Percentiles rank a stretch among this genome's conserved stretches.
Evolutionary conservation across 2,329 filamentous ascomycete genomes (phyloP).

Genomic region (Nannizziopsis arthrosporioides): DNA sequence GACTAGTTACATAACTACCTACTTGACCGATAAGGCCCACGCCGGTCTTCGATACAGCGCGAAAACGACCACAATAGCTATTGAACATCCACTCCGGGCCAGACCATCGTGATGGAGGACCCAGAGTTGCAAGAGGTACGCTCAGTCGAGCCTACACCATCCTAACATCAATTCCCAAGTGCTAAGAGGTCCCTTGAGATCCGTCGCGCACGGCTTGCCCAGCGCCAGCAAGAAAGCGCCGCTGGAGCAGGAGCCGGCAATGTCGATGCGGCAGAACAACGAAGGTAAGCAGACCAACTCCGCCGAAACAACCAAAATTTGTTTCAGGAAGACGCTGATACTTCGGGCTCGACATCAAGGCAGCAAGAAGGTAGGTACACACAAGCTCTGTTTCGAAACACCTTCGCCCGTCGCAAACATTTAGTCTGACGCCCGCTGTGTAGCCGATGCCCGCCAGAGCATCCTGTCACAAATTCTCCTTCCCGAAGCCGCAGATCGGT

Average conservation of each 20-base stretch:
- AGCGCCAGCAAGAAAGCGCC: constrained; percentile 63
- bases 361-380: constrained; percentile 37
- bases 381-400: background rate
- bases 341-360: too few species aligned
- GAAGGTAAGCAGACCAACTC: constrained; percentile 41
- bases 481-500: constrained; percentile 82
- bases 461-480: constrained; percentile 89
- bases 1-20: too few species aligned
- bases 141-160: background rate
- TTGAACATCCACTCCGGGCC: too few species aligned
- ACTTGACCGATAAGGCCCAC: too few species aligned
- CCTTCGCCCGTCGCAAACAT: background rate
- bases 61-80: too few species aligned
- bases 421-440: background rate
- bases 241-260: constrained; percentile 40
- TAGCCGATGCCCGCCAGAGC: constrained; percentile 26
- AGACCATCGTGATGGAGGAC: constrained; percentile 44
- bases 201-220: constrained; percentile 78
- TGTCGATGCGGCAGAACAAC: constrained; percentile 47
- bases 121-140: constrained; percentile 52
- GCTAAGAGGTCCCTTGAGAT: constrained; percentile 46
- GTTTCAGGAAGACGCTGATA: constrained; percentile 5
- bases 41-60: too few species aligned
- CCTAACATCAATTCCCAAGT: background rate
- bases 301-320: background rate